phyloP scores from a whole-genome alignment of 768 basidiomycete species.

The Symmetrospora coprosmae region DNA sequence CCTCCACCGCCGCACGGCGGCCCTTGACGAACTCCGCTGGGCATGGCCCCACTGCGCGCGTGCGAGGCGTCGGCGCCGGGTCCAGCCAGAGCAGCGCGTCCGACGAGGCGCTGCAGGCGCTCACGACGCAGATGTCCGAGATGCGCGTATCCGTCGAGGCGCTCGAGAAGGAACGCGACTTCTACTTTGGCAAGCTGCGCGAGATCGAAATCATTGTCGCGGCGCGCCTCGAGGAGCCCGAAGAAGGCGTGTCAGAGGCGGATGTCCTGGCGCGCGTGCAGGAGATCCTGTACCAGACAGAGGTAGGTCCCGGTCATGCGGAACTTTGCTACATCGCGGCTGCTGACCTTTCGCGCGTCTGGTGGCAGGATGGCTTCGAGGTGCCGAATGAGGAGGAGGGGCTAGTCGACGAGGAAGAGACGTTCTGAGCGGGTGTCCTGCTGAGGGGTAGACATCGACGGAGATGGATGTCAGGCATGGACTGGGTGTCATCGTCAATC shows the following conservation, averaged over 20 bases:
- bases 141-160: slow-evolving; percentile 69
- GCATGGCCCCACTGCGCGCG: background rate
- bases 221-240: slow-evolving; percentile 53
- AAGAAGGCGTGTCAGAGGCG: slow-evolving; percentile 43
- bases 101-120: slow-evolving; percentile 46
- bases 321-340: background rate
- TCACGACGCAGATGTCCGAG: slow-evolving; percentile 68
- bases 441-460: too few relatives aligned
- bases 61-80: background rate
- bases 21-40: slow-evolving; percentile 20
- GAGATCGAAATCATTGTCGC: slow-evolving; percentile 92
- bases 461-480: too few relatives aligned
- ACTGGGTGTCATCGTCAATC: too few relatives aligned
- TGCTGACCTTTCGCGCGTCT: background rate
- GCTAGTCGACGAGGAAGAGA: slow-evolving; percentile 55
- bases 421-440: too few relatives aligned
- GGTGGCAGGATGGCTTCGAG: slow-evolving; percentile 87
- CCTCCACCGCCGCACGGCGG: background rate
- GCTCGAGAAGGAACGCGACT: slow-evolving; percentile 83
- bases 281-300: slow-evolving; percentile 83
- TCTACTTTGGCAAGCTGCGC: slow-evolving; percentile 96
- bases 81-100: background rate
- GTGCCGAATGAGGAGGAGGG: slow-evolving; percentile 51
- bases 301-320: slow-evolving; percentile 46
- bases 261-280: slow-evolving; percentile 60